Conservation (phyloP, 2,329 filamentous ascomycete genomes). For the Fusarium sp. region DNA sequence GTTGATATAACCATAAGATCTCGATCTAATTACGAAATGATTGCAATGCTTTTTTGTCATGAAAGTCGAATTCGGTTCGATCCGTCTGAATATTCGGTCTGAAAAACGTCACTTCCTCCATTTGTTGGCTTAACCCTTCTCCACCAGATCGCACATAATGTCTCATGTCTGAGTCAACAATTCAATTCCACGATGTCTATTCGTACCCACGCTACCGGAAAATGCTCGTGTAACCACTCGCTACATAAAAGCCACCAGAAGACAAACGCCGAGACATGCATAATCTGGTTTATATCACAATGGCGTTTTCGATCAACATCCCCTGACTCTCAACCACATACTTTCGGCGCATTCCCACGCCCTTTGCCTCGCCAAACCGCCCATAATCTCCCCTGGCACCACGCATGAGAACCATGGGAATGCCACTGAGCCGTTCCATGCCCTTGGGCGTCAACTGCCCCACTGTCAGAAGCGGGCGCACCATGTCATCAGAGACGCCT, state of each 20-base stretch:
- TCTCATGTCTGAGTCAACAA: neutral
- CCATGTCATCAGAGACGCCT: slow-evolving; percentile 45
- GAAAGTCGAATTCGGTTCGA: neutral
- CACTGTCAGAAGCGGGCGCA: slow-evolving; percentile 79
- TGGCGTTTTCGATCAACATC: slow-evolving; percentile 80
- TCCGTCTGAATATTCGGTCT: neutral
- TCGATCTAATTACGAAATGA: slow-evolving; percentile 36
- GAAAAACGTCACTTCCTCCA: neutral
- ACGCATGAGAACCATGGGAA: slow-evolving; percentile 86
- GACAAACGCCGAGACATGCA: slow-evolving; percentile 42
- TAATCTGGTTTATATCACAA: slow-evolving; percentile 62
- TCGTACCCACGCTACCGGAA: slow-evolving; percentile 1
- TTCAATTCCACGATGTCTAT: neutral
- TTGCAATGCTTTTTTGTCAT: slow-evolving; percentile 7
- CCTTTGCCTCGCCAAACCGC: slow-evolving; percentile 71
- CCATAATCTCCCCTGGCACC: slow-evolving; percentile 73
- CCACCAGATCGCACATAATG: neutral
- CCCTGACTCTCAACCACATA: slow-evolving; percentile 88
- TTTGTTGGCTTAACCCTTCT: neutral
- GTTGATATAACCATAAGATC: slow-evolving; percentile 45
- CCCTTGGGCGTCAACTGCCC: slow-evolving; percentile 78
- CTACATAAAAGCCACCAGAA: slow-evolving; percentile 17
- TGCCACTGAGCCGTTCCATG: slow-evolving; percentile 75
- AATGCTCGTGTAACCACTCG: slow-evolving; percentile 8
- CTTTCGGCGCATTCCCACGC: slow-evolving; percentile 80